Base-by-base conservation (phyloP, 805 yeast species). In the Saturnispora saitoi region DNA sequence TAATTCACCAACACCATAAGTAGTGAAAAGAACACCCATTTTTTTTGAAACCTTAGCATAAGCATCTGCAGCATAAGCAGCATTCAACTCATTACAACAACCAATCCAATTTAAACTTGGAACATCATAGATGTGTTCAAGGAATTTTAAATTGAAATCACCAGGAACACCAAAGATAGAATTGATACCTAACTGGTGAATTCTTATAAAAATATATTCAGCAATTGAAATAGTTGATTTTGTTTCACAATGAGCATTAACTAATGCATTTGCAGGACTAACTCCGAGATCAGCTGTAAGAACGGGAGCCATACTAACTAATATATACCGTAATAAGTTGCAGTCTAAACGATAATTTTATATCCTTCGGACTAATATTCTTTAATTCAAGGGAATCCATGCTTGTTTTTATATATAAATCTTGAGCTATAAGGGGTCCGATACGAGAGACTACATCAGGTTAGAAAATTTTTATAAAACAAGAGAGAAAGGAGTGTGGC, bases 1-100 rank as follows among this genome's bases (percentile, higher is more conserved):
- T 61, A 86, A 74, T 67, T 86, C 95, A 65, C 95, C 95, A 49
- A 86, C 95, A 68, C 95, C 95, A 64, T 86, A 86, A 44, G 95
- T 86, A 64, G 95, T 86, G 61, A 86, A 73, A 43, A 86, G 56
- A 57, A 84, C 82, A 52, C 84, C 77, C 63, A 86, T 83, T 68
- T 84, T 86, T 58, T 71, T 37, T 22, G 41, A 37, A 6, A 86
- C 73, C 65, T 95, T 72, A 46, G 91, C 81, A 70, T 86, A 86
- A 54, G 95, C 95, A 67, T 86, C 95, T 40, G 93, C 90, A 47
- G 95, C 85, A 58, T 83, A 84, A 36, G 93, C 86, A 40, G 95
- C 93, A 66, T 87, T 87, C 70, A 86, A 75, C 71, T 86, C 95
- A 69, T 87, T 86, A 64, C 93, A 86, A 66, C 86, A 86, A 59